These are phyloP conservation scores for Rhododendron simsii DNA, from an alignment of 148 eudicot genomes.

Conservation along the genomic window DNA sequence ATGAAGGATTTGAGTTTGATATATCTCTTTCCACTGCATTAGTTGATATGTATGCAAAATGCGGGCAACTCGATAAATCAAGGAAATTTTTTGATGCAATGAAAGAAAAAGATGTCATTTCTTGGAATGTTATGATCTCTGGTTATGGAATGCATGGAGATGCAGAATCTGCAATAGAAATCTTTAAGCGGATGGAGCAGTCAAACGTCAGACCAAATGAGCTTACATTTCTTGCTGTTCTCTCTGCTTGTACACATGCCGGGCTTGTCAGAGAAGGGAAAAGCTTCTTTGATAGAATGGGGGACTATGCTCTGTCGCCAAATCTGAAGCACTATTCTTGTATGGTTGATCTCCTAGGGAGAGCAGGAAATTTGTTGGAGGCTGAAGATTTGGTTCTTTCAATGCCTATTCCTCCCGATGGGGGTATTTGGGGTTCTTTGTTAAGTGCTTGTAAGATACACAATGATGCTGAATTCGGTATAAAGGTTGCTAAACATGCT, in stretches of 20 bases:
- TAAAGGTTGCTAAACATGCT: conserved; percentile 52
- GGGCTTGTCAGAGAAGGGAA: conserved; percentile 58
- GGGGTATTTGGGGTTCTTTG: conserved; percentile 70
- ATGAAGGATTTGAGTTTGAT: conserved; percentile 24
- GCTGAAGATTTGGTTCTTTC: conserved; percentile 61
- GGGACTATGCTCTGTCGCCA: conserved; percentile 42
- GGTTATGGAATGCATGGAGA: conserved; percentile 74
- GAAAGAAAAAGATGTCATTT: conserved; percentile 47
- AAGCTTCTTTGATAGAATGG: conserved; percentile 41
- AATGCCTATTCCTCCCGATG: conserved; percentile 71
- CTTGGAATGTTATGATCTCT: conserved; percentile 81
- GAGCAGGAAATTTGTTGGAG: conserved; percentile 53
- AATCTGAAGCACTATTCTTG: conserved; percentile 66
- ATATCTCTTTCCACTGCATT: conserved; percentile 54
- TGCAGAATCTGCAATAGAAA: conserved; percentile 42
- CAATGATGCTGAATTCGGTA: conserved; percentile 46
- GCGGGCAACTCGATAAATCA: conserved; percentile 55
- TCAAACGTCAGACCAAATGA: conserved; percentile 45
- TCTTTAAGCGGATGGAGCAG: conserved; percentile 52
- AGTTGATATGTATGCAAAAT: conserved; percentile 74
- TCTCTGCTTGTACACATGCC: conserved; percentile 62
- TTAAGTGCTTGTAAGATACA: conserved; percentile 69
- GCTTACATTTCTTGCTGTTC: conserved; percentile 60
- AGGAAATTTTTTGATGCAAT: conserved; percentile 53
- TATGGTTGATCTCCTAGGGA: conserved; percentile 67